A percentile compares a stretch with the other conserved stretches of the same genome.
Conservation (phyloP, 352 stramenopile species). For the Phytophthora vignae region DNA sequence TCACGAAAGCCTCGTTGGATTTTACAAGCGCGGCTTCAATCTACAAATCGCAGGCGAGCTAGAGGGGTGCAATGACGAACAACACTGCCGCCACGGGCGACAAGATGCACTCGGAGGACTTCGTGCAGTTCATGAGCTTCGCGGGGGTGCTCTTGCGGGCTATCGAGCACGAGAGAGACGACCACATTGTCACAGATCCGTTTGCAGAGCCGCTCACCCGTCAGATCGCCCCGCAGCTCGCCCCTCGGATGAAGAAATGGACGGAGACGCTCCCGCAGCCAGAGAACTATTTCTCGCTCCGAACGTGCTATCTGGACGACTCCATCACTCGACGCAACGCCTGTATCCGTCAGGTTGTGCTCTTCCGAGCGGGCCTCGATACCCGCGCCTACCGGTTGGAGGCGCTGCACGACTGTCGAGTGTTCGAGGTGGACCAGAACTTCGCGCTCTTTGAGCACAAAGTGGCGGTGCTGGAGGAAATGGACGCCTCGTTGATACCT, state of each 20-base stretch:
- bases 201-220: conserved; percentile 24
- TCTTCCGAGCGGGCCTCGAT: conserved; percentile 48
- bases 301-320: conserved; percentile 53
- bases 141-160: conserved; percentile 17
- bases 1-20: conserved; percentile 1
- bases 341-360: conserved; percentile 46
- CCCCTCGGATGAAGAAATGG: conserved; percentile 16
- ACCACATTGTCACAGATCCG: conserved; percentile 24
- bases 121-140: conserved; percentile 26
- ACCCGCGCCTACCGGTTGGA: conserved; percentile 49
- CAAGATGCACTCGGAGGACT: conserved; percentile 18
- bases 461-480: conserved; percentile 34
- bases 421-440: conserved; percentile 56
- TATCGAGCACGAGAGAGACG: conserved; percentile 12
- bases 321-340: conserved; percentile 33
- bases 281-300: conserved; percentile 40
- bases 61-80: conserved; percentile 4
- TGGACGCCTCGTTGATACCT: conserved; percentile 34
- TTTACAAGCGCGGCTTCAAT: conserved; percentile 4
- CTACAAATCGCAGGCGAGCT: conserved; percentile 9
- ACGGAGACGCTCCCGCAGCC: conserved; percentile 12
- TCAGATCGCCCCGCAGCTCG: conserved; percentile 14
- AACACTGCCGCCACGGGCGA: background rate
- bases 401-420: conserved; percentile 32
- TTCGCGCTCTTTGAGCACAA: conserved; percentile 54